phyloP scores from a whole-genome alignment of 2,329 filamentous ascomycete genomes.

The Plectosphaerella cucumerina region DNA sequence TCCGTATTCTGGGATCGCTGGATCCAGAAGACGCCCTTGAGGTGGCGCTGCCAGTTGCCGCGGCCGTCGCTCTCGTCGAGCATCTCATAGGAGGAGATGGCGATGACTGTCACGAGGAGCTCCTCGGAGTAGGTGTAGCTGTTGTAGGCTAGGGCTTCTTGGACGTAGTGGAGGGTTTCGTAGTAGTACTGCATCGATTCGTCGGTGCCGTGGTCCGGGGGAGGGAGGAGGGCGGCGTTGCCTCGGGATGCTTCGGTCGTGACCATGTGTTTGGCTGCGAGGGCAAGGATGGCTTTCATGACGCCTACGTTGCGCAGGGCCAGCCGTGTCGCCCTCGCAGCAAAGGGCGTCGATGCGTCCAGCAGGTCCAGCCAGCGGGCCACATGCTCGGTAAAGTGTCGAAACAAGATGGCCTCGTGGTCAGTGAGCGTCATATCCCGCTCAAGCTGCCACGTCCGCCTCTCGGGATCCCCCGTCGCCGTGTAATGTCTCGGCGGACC shows the following conservation, averaged over 20 bases:
- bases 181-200: conserved; percentile 52
- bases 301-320: conserved; percentile 49
- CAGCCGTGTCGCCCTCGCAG: conserved; percentile 25
- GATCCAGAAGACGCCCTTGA: conserved; percentile 64
- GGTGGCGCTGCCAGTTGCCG: conserved; percentile 54
- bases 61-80: conserved; percentile 52
- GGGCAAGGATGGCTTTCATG: conserved; percentile 52
- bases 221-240: neutral
- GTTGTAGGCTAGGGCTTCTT: conserved; percentile 53
- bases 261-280: conserved; percentile 42
- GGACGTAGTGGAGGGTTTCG: conserved; percentile 58
- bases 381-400: conserved; percentile 20
- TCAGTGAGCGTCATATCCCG: conserved; percentile 16
- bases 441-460: conserved; percentile 20
- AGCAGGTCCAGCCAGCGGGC: conserved; percentile 22
- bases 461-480: conserved; percentile 12
- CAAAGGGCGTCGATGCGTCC: conserved; percentile 26
- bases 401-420: conserved; percentile 21
- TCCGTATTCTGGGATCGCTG: conserved; percentile 58
- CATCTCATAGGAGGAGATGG: conserved; percentile 64
- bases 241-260: conserved; percentile 1
- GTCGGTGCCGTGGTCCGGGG: conserved; percentile 3
- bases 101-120: conserved; percentile 52
- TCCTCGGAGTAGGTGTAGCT: conserved; percentile 55
- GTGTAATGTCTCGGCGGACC: conserved; percentile 3